These are phyloP conservation scores for Trichocomaceae sp. DNA, from an alignment of 2,329 filamentous ascomycete genomes.

Conservation along the genomic window DNA sequence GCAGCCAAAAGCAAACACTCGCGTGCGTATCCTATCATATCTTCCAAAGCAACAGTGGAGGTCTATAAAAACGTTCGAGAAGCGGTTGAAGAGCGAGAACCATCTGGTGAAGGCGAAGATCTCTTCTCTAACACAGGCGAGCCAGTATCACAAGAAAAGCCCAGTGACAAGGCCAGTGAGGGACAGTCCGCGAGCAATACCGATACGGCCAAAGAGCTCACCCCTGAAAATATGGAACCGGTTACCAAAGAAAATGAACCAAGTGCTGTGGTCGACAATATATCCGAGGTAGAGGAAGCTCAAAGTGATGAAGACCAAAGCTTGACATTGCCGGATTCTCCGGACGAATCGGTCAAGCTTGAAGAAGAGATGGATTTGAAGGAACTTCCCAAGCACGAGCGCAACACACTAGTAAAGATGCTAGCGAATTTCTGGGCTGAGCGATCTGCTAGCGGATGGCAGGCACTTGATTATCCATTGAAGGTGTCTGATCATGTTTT, in stretches of 20 bases:
- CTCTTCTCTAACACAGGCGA: slow-evolving; percentile 24
- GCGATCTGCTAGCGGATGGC: slow-evolving; percentile 90
- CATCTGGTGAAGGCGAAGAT: slow-evolving; percentile 56
- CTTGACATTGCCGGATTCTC: slow-evolving; percentile 51
- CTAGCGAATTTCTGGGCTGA: slow-evolving; percentile 98
- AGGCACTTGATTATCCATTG: slow-evolving; percentile 84
- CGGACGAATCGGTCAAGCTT: slow-evolving; percentile 49
- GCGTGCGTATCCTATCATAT: slow-evolving; percentile 78
- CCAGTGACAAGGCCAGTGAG: slow-evolving; percentile 20
- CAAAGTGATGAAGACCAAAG: slow-evolving; percentile 72
- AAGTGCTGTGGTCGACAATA: slow-evolving; percentile 44
- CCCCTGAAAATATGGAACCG: slow-evolving; percentile 27
- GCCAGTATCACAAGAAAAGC: slow-evolving; percentile 27
- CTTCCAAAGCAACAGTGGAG: slow-evolving; percentile 91
- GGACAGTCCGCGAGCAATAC: slow-evolving; percentile 21
- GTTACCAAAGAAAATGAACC: slow-evolving; percentile 38
- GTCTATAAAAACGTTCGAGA: slow-evolving; percentile 92
- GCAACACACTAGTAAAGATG: slow-evolving; percentile 89
- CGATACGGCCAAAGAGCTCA: slow-evolving; percentile 28
- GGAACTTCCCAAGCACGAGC: slow-evolving; percentile 86
- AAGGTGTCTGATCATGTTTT: slow-evolving; percentile 88
- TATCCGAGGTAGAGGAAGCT: slow-evolving; percentile 60
- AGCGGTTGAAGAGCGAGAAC: slow-evolving; percentile 74
- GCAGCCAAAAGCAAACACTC: slow-evolving; percentile 70
- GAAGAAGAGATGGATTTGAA: slow-evolving; percentile 54